A percentile compares a stretch with the other conserved stretches of the same genome.
Evolutionary conservation across 1,139 yeast genomes (phyloP).

Genomic region (Pneumocystis wakefieldiae): DNA sequence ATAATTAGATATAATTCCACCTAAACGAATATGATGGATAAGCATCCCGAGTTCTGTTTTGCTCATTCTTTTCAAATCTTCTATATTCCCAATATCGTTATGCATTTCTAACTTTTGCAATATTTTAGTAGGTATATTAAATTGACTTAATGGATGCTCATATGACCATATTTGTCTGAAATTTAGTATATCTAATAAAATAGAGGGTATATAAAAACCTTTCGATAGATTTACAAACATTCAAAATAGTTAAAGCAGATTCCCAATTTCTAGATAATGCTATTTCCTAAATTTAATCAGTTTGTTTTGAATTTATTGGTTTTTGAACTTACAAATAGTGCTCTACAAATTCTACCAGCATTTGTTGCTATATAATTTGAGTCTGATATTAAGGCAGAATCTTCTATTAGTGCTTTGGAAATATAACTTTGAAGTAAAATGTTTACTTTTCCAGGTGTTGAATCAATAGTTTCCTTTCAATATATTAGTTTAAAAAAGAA

Average conservation of each 20-base stretch:
- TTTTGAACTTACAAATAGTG: conserved; percentile 70
- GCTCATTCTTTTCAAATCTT: conserved; percentile 56
- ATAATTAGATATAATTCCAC: conserved; percentile 43
- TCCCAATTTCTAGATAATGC: conserved; percentile 56
- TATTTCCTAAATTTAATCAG: conserved; percentile 1
- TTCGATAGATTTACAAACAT: conserved; percentile 64
- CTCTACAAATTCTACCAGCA: conserved; percentile 82
- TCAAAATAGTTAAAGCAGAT: conserved; percentile 38
- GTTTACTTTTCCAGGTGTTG: conserved; percentile 77
- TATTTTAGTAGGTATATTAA: conserved; percentile 59
- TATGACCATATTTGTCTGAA: conserved; percentile 50
- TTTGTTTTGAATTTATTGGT: conserved; percentile 55
- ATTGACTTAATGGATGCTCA: conserved; percentile 81
- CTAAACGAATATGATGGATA: conserved; percentile 69
- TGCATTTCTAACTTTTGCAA: conserved; percentile 47
- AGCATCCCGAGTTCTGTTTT: conserved; percentile 72
- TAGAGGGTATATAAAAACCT: conserved; percentile 28
- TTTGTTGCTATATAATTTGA: conserved; percentile 90
- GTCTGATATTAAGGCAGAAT: conserved; percentile 72
- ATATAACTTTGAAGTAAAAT: conserved; percentile 76
- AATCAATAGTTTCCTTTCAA: not conserved
- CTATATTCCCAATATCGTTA: conserved; percentile 43
- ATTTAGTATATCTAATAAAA: not conserved
- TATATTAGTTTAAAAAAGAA: not conserved
- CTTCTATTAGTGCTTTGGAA: conserved; percentile 47